Evolutionary conservation across 2,329 filamentous ascomycete species (phyloP), one percentile per base, ranked within the genome.

Genomic region (Ophiosphaerella korrae): DNA sequence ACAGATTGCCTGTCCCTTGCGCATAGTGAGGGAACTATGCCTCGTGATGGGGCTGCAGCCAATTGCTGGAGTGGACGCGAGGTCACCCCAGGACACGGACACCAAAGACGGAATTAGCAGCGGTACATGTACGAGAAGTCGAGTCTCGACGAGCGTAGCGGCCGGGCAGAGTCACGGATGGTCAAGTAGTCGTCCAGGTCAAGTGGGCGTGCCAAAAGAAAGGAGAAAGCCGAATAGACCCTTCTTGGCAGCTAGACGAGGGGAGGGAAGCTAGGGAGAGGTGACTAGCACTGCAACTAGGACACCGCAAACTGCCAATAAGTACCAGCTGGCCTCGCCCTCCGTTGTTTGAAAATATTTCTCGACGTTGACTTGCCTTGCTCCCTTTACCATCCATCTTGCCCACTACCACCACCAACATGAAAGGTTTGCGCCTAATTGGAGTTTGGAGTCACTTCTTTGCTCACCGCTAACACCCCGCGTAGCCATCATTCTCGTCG

Each of bases 401-500:
- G 9, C 32, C 34, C 31, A n/a, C 59, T 52, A 62, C 57, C 60
- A 64, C 66, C 61, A 54, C 66, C 62, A 72, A 57, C 48, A 76
- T 76, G 74, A 76, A 75, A 60, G 74, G 74, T 75, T 35, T 29
- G 65, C 48, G n/a, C 49, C 14, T 55, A 56, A 55, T 55, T 53
- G 47, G 42, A 2, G 12, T 13, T 16, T 6, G 18, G 5, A 4
- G 18, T 21, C 18, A 4, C 18, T 12, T 7, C 18, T 23, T 39
- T 34, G 36, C 38, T 42, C 13, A 48, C 48, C 31, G 35, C 48
- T 56, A 41, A 68, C 57, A 47, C 13, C 3, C 24, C 13, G 11
- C 50, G 23, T 50, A 97, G 92, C 92, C 80, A 88, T 97, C 75
- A 97, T 96, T 88, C 92, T 97, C 75, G 94, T 97, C 78, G 94